These are phyloP conservation scores for Lobulomyces angularis DNA, from an alignment of 192 early-diverging fungal genomes.

Conservation along the genomic window DNA sequence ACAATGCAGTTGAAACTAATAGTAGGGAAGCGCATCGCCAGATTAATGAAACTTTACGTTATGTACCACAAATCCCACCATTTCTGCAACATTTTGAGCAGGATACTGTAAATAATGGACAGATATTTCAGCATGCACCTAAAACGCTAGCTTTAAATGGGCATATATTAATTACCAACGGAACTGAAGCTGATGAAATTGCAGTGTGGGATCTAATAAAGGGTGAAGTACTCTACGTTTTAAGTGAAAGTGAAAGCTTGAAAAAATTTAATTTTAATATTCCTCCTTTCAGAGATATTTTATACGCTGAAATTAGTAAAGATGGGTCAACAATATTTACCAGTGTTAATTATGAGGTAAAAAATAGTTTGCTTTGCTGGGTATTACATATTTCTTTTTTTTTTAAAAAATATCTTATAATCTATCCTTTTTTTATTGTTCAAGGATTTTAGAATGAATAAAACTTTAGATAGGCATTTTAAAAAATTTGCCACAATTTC, in stretches of 20 bases:
- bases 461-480: too few species aligned
- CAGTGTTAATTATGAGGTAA: conserved; percentile 7
- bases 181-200: conserved; percentile 9
- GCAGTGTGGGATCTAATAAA: conserved; percentile 15
- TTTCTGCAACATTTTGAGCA: not conserved
- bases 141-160: conserved; percentile 20
- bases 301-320: conserved; percentile 15
- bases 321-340: conserved; percentile 17
- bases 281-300: conserved; percentile 7
- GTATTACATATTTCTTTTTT: too few species aligned
- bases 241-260: too few species aligned
- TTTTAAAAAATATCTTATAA: too few species aligned
- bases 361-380: too few species aligned
- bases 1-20: not conserved
- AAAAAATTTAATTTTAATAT: too few species aligned
- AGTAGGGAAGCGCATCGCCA: not conserved
- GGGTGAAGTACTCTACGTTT: too few species aligned
- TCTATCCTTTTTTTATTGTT: too few species aligned
- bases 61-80: not conserved
- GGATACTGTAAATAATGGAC: not conserved
- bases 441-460: too few species aligned
- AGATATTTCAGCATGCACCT: conserved; percentile 2
- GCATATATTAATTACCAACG: conserved; percentile 23
- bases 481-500: too few species aligned
- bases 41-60: not conserved